A percentile compares a stretch with the other conserved stretches of the same genome.
Evolutionary conservation across 192 early-diverging fungal species (phyloP).

Genomic region (Radiomyces spectabilis): DNA sequence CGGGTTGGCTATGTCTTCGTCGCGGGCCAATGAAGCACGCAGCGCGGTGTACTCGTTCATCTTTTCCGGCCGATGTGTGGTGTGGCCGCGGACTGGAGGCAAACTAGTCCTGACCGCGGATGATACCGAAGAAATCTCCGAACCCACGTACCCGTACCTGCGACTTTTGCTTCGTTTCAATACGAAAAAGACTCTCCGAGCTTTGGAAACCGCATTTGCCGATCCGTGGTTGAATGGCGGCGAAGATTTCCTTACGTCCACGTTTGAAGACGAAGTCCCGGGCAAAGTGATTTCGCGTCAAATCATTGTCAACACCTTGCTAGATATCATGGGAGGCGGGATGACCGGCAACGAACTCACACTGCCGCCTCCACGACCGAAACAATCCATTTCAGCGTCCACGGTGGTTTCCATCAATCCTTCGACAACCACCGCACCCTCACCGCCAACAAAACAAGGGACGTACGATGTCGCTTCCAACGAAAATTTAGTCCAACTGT

Average conservation of each 20-base stretch:
- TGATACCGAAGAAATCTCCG: constrained; percentile 32
- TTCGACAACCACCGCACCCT: not conserved
- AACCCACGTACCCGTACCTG: constrained; percentile 57
- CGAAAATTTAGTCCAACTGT: constrained; percentile 28
- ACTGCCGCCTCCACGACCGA: constrained; percentile 16
- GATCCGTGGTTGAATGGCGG: constrained; percentile 52
- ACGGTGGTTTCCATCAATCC: constrained; percentile 8
- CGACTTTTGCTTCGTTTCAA: constrained; percentile 41
- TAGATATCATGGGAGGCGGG: constrained; percentile 43
- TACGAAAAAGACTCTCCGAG: constrained; percentile 42
- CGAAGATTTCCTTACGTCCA: constrained; percentile 29
- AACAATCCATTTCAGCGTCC: constrained; percentile 22
- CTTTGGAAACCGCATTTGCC: constrained; percentile 49
- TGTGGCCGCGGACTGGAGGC: constrained; percentile 49
- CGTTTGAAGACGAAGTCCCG: constrained; percentile 40
- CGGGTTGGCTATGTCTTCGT: constrained; percentile 20
- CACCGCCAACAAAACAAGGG: not conserved
- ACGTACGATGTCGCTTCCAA: constrained; percentile 12
- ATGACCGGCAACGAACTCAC: constrained; percentile 2
- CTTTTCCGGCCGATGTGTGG: constrained; percentile 53
- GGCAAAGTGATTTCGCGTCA: constrained; percentile 49
- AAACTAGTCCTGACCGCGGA: constrained; percentile 47
- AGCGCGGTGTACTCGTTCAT: constrained; percentile 51
- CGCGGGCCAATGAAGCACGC: constrained; percentile 39
- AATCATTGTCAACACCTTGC: constrained; percentile 49